Conservation (phyloP, 1,284 basidiomycete genomes). For the Golubevia sp. region DNA sequence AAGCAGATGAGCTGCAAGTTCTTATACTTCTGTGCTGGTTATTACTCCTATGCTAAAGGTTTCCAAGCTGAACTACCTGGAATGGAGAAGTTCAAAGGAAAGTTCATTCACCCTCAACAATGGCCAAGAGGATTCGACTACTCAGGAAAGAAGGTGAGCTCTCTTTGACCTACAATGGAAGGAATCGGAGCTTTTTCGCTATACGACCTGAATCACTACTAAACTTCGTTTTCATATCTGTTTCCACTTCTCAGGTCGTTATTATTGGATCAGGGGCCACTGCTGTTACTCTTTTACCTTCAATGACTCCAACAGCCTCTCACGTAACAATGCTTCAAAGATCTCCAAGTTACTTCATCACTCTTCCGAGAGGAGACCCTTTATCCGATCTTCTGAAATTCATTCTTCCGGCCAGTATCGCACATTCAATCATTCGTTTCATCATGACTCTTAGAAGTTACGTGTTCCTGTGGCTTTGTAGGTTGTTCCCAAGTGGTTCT, state of each 20-base stretch:
- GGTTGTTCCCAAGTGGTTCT: conserved; percentile 40
- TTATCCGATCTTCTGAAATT: conserved; percentile 36
- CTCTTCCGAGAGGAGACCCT: conserved; percentile 39
- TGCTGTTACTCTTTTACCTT: conserved; percentile 52
- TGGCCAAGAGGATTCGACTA: conserved; percentile 42
- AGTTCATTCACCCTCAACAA: conserved; percentile 52
- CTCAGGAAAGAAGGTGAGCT: conserved; percentile 31
- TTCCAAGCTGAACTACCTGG: conserved; percentile 50
- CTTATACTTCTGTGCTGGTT: conserved; percentile 43
- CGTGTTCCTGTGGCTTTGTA: conserved; percentile 51
- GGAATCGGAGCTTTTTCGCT: no score
- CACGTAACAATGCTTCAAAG: conserved; percentile 59
- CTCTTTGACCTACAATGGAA: no score
- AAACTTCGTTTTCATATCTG: no score
- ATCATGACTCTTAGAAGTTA: conserved; percentile 33
- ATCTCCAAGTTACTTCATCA: conserved; percentile 51
- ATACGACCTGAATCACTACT: no score
- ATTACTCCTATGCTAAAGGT: conserved; percentile 48
- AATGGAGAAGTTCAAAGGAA: conserved; percentile 46
- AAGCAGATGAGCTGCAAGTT: conserved; percentile 28
- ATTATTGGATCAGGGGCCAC: conserved; percentile 56
- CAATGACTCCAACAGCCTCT: conserved; percentile 35
- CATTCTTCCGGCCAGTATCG: conserved; percentile 29
- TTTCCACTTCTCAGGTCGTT: conserved; percentile 19
- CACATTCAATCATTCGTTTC: conserved; percentile 25